phyloP scores from a whole-genome alignment of 108 stramenopile species.

The Thalassiosira profunda region DNA sequence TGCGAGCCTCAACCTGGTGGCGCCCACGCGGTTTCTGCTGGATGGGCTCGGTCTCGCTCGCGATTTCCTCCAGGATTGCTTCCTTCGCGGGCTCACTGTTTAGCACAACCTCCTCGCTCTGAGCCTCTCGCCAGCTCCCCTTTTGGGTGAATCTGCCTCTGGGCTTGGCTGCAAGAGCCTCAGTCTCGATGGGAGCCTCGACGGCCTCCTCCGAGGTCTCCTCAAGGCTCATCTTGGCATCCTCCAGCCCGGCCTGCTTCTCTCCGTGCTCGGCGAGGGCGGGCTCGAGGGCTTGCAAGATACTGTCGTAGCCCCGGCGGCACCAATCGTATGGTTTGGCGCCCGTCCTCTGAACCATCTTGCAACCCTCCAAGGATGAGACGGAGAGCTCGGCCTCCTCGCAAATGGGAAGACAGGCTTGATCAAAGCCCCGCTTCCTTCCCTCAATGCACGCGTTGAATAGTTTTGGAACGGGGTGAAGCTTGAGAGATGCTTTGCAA shows the following conservation, averaged over 20 bases:
- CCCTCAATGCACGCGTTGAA: constrained; percentile 41
- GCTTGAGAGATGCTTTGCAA: constrained; percentile 9
- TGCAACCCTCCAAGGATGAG: constrained; percentile 23
- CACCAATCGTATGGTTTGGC: constrained; percentile 19
- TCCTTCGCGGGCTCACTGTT: neutral
- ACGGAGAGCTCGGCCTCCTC: neutral
- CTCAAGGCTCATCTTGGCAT: neutral
- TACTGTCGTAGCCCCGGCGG: constrained; percentile 4
- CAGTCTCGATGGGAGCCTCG: neutral
- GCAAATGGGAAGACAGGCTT: constrained; percentile 28
- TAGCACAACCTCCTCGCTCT: no score
- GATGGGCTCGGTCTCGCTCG: no score
- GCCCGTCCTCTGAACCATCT: constrained; percentile 1
- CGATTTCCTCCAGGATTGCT: neutral
- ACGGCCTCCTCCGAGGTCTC: neutral
- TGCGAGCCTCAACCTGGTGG: neutral
- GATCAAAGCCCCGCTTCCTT: constrained; percentile 29
- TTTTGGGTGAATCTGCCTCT: no score
- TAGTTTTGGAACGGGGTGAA: constrained; percentile 8
- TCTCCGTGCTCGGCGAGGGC: neutral
- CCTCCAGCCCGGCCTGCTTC: neutral
- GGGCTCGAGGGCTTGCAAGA: constrained; percentile 16
- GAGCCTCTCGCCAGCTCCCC: no score
- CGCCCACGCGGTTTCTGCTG: neutral
- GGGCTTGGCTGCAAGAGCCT: no score